These are phyloP conservation scores for Choricystis sp. DNA, from an alignment of 139 green algal genomes.

Conservation along the genomic window DNA sequence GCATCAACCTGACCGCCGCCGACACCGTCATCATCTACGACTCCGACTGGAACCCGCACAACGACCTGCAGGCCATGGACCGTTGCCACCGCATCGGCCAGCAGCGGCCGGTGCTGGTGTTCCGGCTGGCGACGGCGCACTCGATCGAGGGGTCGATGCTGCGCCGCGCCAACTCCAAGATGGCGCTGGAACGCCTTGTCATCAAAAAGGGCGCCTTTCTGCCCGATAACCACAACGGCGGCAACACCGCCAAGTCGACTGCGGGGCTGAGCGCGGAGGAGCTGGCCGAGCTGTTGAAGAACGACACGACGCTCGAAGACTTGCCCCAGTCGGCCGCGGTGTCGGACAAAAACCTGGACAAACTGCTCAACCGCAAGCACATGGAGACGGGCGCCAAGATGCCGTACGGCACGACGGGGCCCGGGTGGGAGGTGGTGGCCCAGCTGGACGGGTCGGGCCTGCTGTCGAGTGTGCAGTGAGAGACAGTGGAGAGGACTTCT, in stretches of 20 bases:
- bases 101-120: constrained; percentile 84
- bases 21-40: constrained; percentile 95
- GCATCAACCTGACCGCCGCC: constrained; percentile 82
- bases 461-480: constrained; percentile 27
- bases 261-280: constrained; percentile 40
- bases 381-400: constrained; percentile 15
- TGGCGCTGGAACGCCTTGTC: constrained; percentile 78
- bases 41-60: constrained; percentile 86
- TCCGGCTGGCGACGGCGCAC: constrained; percentile 76
- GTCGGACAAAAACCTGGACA: constrained; percentile 39
- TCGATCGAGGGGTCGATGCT: constrained; percentile 93
- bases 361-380: constrained; percentile 54
- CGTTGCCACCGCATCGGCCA: constrained; percentile 95
- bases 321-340: constrained; percentile 50
- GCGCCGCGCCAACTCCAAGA: constrained; percentile 64
- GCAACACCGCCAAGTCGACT: constrained; percentile 2
- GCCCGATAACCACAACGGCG: constrained; percentile 22
- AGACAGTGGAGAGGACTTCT: neutral
- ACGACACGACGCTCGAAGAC: constrained; percentile 24
- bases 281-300: constrained; percentile 59
- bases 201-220: constrained; percentile 94
- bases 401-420: constrained; percentile 25
- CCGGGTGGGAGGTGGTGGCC: constrained; percentile 12
- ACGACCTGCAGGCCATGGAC: constrained; percentile 92
- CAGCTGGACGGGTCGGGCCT: constrained; percentile 28